Percentiles rank a stretch among this genome's conserved stretches.
These are phyloP conservation scores for Cephalotrichum gorgonifer DNA, from an alignment of 2,329 filamentous ascomycete genomes.

Conservation along the genomic window DNA sequence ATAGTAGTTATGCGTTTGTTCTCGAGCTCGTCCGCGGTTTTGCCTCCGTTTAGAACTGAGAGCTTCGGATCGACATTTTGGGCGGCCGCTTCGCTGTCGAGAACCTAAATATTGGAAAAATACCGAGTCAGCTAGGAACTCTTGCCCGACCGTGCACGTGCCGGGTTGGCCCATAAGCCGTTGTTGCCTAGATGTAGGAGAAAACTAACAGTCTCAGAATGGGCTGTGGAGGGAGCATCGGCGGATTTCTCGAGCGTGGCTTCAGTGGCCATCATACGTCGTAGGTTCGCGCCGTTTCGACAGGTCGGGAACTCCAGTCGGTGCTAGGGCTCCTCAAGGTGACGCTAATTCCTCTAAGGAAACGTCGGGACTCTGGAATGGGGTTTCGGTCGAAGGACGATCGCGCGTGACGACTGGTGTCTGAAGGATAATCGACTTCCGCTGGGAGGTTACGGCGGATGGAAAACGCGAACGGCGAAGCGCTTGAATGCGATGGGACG, in stretches of 20 bases:
- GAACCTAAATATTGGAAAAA: background rate
- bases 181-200: too few species aligned
- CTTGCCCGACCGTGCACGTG: background rate
- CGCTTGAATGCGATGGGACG: background rate
- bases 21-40: slow-evolving; percentile 38
- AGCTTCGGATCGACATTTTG: slow-evolving; percentile 35
- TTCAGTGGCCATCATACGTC: slow-evolving; percentile 58
- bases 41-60: slow-evolving; percentile 35
- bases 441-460: background rate
- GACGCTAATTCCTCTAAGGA: background rate
- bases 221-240: slow-evolving; percentile 40
- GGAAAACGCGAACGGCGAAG: background rate
- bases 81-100: slow-evolving; percentile 16
- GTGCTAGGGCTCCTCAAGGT: slow-evolving; percentile 2
- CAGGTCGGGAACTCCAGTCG: slow-evolving; percentile 1
- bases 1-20: slow-evolving; percentile 45
- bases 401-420: background rate
- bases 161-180: too few species aligned
- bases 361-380: background rate
- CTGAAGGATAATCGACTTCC: background rate
- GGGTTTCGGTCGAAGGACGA: background rate
- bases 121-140: slow-evolving; percentile 1
- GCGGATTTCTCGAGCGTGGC: slow-evolving; percentile 41
- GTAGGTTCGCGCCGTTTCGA: slow-evolving; percentile 4
- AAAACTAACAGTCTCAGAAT: slow-evolving; percentile 32